A percentile compares a stretch with the other conserved stretches of the same genome.
These are phyloP conservation scores for Platanthera zijinensis DNA, from an alignment of 106 monocot species.

Conservation along the genomic window DNA sequence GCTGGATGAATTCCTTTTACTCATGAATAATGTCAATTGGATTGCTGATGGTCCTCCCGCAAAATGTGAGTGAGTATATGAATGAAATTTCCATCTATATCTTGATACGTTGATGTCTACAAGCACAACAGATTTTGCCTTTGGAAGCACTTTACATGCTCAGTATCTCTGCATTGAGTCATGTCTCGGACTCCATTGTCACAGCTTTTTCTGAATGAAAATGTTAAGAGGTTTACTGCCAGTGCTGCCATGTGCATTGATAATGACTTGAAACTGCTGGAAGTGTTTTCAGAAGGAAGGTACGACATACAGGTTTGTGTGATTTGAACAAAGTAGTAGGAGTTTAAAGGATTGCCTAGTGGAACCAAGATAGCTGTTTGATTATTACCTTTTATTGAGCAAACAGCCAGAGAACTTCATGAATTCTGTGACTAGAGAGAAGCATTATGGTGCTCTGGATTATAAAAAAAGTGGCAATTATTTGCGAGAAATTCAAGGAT, in stretches of 20 bases:
- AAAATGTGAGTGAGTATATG: constrained; percentile 41
- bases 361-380: constrained; percentile 50
- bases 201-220: constrained; percentile 40
- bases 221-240: constrained; percentile 54
- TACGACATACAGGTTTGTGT: constrained; percentile 19
- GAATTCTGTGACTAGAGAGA: constrained; percentile 65
- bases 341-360: constrained; percentile 43
- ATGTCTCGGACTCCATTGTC: constrained; percentile 43
- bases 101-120: constrained; percentile 39
- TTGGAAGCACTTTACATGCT: constrained; percentile 39
- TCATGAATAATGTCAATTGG: constrained; percentile 50
- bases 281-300: constrained; percentile 44
- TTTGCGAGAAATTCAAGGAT: constrained; percentile 70
- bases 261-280: constrained; percentile 45
- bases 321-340: constrained; percentile 33
- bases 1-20: constrained; percentile 42
- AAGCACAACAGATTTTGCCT: constrained; percentile 40
- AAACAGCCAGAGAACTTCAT: constrained; percentile 64
- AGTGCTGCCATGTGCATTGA: constrained; percentile 44
- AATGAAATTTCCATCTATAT: constrained; percentile 30
- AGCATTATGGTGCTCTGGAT: constrained; percentile 48
- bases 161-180: constrained; percentile 30
- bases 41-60: constrained; percentile 47
- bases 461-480: constrained; percentile 52
- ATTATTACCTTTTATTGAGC: constrained; percentile 50